These are phyloP conservation scores for Xylaria sp. DNA, from an alignment of 2,329 filamentous ascomycete species.

Conservation along the genomic window DNA sequence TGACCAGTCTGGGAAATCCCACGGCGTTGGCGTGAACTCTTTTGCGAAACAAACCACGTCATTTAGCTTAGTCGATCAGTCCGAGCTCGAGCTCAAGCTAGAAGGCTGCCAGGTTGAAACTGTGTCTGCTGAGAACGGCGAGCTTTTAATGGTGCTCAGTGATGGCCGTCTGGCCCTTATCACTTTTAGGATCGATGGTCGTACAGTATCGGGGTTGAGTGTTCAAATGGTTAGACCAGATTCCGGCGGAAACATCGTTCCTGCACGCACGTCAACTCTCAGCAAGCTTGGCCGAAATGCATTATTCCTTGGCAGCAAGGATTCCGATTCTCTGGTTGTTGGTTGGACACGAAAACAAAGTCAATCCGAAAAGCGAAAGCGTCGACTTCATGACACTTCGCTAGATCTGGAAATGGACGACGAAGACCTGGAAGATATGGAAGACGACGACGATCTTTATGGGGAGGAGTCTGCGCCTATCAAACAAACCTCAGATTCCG, in stretches of 20 bases:
- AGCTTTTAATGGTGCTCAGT: constrained; percentile 81
- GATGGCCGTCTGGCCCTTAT: constrained; percentile 77
- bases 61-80: constrained; percentile 86
- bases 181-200: constrained; percentile 85
- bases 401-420: constrained; percentile 58
- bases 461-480: constrained; percentile 57
- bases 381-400: constrained; percentile 61
- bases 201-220: constrained; percentile 86
- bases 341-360: constrained; percentile 75
- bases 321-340: constrained; percentile 79
- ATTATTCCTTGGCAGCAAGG: constrained; percentile 86
- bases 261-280: constrained; percentile 70
- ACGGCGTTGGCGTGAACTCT: constrained; percentile 89
- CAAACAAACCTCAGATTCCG: constrained; percentile 44
- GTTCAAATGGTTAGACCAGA: constrained; percentile 69
- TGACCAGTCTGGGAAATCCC: constrained; percentile 92
- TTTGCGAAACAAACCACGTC: constrained; percentile 83
- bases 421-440: constrained; percentile 60
- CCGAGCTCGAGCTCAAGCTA: constrained; percentile 76
- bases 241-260: constrained; percentile 67
- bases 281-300: constrained; percentile 69
- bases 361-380: constrained; percentile 66
- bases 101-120: constrained; percentile 82
- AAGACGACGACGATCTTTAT: constrained; percentile 69
- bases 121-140: constrained; percentile 76